phyloP scores from a whole-genome alignment of 495 filamentous ascomycete genomes.

The Aspergillus cavernicola region DNA sequence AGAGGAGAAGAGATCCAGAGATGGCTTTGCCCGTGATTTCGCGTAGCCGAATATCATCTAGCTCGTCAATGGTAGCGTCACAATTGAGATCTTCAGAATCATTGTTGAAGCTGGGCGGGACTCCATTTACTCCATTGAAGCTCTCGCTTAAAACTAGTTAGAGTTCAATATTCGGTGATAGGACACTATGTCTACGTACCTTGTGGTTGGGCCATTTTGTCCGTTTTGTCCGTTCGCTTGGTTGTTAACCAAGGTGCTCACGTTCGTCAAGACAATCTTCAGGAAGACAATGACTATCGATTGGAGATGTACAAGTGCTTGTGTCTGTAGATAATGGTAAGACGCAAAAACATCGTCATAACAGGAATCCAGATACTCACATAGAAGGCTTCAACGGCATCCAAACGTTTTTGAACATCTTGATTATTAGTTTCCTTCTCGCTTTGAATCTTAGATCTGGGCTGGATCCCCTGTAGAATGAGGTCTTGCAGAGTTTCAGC shows the following conservation, averaged over 20 bases:
- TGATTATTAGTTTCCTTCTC: slow-evolving; percentile 56
- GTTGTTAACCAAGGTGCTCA: slow-evolving; percentile 60
- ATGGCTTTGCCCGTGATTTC: slow-evolving; percentile 91
- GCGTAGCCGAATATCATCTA: slow-evolving; percentile 72
- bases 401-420: slow-evolving; percentile 60
- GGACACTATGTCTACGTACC: slow-evolving; percentile 24
- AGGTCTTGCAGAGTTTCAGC: slow-evolving; percentile 26
- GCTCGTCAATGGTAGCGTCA: slow-evolving; percentile 58
- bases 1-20: slow-evolving; percentile 74
- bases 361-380: slow-evolving; percentile 47
- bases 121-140: slow-evolving; percentile 31
- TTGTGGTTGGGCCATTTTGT: slow-evolving; percentile 36
- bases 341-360: slow-evolving; percentile 5
- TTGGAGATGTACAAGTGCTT: slow-evolving; percentile 79
- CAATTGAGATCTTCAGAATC: slow-evolving; percentile 29
- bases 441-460: slow-evolving; percentile 25
- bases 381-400: slow-evolving; percentile 78
- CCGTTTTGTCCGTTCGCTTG: slow-evolving; percentile 48
- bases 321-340: slow-evolving; percentile 48
- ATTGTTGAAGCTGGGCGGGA: slow-evolving; percentile 23
- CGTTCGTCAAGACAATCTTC: slow-evolving; percentile 79
- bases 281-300: slow-evolving; percentile 91
- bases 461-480: slow-evolving; percentile 22
- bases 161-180: neutral
- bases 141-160: slow-evolving; percentile 27